These are phyloP conservation scores for Elaeis oleifera DNA, from an alignment of 202 grass and related monocot genomes.

Conservation along the genomic window DNA sequence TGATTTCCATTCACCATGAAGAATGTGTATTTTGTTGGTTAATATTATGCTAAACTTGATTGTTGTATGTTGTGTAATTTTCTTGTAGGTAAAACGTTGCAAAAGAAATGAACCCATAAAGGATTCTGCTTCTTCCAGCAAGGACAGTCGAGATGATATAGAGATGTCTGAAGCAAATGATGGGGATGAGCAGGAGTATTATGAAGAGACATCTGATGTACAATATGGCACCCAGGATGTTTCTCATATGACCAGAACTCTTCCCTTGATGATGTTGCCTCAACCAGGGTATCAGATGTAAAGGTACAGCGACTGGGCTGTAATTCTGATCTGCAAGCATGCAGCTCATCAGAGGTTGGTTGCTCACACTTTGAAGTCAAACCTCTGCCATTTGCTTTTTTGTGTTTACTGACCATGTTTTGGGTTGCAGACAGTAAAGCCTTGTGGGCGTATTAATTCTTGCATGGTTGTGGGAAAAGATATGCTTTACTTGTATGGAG, in stretches of 20 bases:
- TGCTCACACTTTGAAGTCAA: conserved; percentile 4
- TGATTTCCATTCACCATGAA: too few species aligned
- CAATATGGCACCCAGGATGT: conserved; percentile 51
- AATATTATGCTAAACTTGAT: too few species aligned
- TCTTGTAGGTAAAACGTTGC: conserved; percentile 49
- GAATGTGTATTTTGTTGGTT: too few species aligned
- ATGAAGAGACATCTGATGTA: conserved; percentile 34
- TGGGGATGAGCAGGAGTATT: conserved; percentile 47
- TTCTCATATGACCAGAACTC: conserved; percentile 66
- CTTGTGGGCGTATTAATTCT: conserved; percentile 89
- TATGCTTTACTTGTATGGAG: conserved; percentile 83
- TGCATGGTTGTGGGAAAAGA: conserved; percentile 87
- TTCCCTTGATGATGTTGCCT: conserved; percentile 46
- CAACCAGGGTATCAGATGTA: conserved; percentile 40
- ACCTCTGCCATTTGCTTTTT: conserved; percentile 23
- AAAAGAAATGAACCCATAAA: conserved; percentile 52
- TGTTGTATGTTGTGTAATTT: not conserved
- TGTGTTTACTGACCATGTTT: conserved; percentile 15
- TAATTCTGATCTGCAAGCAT: conserved; percentile 48
- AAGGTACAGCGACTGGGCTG: conserved; percentile 30
- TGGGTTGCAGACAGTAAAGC: conserved; percentile 53
- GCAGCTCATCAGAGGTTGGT: conserved; percentile 43
- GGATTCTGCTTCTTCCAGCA: not conserved
- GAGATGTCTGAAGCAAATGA: conserved; percentile 47
- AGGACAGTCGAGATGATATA: conserved; percentile 32